Evolutionary conservation across 1,139 yeast species (phyloP).

Genomic region (Lodderomyces metapsilosis): DNA sequence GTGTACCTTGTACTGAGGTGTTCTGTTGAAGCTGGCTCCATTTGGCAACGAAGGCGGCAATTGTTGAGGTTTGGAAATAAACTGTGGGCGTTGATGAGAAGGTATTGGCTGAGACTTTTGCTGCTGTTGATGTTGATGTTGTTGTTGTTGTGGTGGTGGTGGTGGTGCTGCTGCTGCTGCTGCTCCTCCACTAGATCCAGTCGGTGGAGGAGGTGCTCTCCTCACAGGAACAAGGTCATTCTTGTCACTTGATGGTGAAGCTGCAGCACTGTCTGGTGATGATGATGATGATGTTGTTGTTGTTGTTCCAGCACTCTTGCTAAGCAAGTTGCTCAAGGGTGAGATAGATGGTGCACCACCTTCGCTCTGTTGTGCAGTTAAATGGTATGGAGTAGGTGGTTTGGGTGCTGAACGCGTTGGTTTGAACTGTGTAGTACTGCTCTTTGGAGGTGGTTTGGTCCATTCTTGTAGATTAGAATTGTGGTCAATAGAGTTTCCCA

Average conservation of each 20-base stretch:
- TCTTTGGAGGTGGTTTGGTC: constrained; percentile 36
- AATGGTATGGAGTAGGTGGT: constrained; percentile 45
- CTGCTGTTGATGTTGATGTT: constrained; percentile 1
- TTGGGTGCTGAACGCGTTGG: constrained; percentile 46
- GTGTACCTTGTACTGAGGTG: constrained; percentile 21
- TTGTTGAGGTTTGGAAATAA: constrained; percentile 22
- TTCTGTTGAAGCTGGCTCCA: constrained; percentile 1
- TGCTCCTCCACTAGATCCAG: constrained; percentile 6
- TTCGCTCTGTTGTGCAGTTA: constrained; percentile 18
- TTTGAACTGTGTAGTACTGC: constrained; percentile 23
- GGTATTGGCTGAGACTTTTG: constrained; percentile 10
- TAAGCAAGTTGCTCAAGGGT: constrained; percentile 36
- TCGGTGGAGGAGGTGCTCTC: constrained; percentile 58
- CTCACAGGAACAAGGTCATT: constrained; percentile 46
- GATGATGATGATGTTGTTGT: neutral
- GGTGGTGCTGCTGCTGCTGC: neutral
- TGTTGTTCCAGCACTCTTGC: constrained; percentile 14
- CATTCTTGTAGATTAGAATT: constrained; percentile 33
- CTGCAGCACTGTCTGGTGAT: constrained; percentile 16
- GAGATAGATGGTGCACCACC: constrained; percentile 18
- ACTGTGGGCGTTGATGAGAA: constrained; percentile 6
- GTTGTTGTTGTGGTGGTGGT: constrained; percentile 4
- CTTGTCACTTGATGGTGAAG: constrained; percentile 7
- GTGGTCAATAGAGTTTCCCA: neutral
- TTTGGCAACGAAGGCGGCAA: constrained; percentile 7